Evolutionary conservation across 805 yeast species (phyloP).

Genomic region (Teunomyces funiuensis): DNA sequence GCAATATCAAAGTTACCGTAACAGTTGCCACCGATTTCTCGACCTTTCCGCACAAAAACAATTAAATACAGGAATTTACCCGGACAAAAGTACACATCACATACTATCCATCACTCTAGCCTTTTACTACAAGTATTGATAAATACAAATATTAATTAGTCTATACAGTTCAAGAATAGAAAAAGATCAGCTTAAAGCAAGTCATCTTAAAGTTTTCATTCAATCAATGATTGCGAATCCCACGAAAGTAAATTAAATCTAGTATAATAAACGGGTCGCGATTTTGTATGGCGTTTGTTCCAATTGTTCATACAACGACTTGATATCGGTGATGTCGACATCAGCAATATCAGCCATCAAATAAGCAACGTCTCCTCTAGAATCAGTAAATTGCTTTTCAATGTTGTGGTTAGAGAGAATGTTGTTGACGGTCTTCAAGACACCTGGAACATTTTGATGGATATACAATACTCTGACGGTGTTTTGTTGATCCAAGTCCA

Average conservation of each 20-base stretch:
- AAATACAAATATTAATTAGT: background rate
- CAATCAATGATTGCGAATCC: background rate
- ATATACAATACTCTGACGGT: constrained; percentile 92
- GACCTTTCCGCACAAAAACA: constrained; percentile 2
- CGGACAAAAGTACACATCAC: background rate
- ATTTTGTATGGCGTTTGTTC: constrained; percentile 89
- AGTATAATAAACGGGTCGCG: constrained; percentile 86
- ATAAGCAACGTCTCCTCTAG: constrained; percentile 93
- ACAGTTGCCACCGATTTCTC: constrained; percentile 5
- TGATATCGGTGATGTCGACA: constrained; percentile 80
- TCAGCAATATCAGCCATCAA: constrained; percentile 95
- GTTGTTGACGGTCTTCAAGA: constrained; percentile 93
- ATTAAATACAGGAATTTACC: constrained; percentile 4
- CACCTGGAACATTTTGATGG: constrained; percentile 99
- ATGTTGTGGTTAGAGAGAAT: constrained; percentile 92
- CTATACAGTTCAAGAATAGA: background rate
- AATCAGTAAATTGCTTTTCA: constrained; percentile 97
- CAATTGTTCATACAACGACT: constrained; percentile 77
- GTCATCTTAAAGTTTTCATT: background rate
- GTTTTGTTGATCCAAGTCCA: constrained; percentile 82
- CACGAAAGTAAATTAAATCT: constrained; percentile 14
- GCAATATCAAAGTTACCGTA: background rate
- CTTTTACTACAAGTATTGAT: too few relatives aligned
- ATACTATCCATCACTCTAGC: too few relatives aligned
- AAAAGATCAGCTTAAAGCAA: background rate